Evolutionary conservation across 1,284 basidiomycete species (phyloP).

Genomic region (Laetiporus sulphureus): DNA sequence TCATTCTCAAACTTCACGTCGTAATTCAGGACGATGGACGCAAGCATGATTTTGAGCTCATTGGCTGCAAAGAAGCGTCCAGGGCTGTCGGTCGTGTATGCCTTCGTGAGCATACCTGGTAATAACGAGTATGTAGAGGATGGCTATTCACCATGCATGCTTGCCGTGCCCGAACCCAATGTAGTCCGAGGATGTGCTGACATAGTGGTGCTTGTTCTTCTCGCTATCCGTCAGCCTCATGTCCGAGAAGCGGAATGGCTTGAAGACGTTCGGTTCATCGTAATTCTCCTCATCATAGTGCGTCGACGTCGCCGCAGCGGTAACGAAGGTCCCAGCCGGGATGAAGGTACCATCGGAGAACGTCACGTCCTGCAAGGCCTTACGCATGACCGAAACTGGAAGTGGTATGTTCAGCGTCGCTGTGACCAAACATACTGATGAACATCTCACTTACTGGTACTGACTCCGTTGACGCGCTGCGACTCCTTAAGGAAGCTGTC

Average conservation of each 20-base stretch:
- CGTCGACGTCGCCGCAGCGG: conserved; percentile 31
- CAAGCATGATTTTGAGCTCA: conserved; percentile 39
- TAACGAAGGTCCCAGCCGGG: conserved; percentile 34
- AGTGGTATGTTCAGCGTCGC: neutral
- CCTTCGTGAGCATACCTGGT: neutral
- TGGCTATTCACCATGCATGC: conserved; percentile 20
- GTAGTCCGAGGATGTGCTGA: conserved; percentile 16
- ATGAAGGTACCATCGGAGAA: conserved; percentile 37
- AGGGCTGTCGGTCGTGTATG: conserved; percentile 26
- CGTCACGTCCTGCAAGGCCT: conserved; percentile 28
- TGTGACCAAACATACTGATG: neutral
- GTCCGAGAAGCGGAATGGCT: conserved; percentile 39
- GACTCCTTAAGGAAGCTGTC: conserved; percentile 50
- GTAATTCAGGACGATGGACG: conserved; percentile 36
- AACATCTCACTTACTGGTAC: conserved; percentile 12
- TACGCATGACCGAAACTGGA: conserved; percentile 11
- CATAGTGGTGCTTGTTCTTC: conserved; percentile 18
- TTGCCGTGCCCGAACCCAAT: conserved; percentile 21
- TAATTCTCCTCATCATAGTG: conserved; percentile 36
- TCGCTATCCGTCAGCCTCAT: conserved; percentile 22
- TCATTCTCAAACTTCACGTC: conserved; percentile 35
- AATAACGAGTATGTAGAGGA: neutral
- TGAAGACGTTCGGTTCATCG: conserved; percentile 30
- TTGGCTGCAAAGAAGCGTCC: conserved; percentile 41
- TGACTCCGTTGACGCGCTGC: conserved; percentile 31